Conservation (phyloP, 805 yeast species). For the Schwanniomyces vanrijiae region DNA sequence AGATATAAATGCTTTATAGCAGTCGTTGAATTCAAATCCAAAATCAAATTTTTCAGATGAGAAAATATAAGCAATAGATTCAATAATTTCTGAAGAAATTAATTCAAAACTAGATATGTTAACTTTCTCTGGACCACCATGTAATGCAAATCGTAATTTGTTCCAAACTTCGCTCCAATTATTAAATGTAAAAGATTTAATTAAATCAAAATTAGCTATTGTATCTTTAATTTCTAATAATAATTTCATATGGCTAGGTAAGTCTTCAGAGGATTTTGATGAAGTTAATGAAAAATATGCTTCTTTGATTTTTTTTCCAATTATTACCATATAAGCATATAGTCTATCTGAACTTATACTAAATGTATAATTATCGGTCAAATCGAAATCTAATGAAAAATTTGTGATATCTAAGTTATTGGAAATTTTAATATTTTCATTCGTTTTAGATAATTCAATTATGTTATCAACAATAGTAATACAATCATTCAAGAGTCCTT, state of each 20-base stretch:
- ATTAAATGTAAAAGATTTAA: constrained; percentile 30
- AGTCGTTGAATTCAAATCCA: constrained; percentile 26
- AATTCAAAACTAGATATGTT: constrained; percentile 73
- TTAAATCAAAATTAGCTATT: constrained; percentile 6
- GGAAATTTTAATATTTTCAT: background rate
- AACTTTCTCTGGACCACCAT: constrained; percentile 9
- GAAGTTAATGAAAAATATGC: constrained; percentile 22
- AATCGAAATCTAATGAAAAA: constrained; percentile 24
- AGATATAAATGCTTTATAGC: constrained; percentile 45
- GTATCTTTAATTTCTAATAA: constrained; percentile 12
- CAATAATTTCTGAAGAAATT: constrained; percentile 64
- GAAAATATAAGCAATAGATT: constrained; percentile 39
- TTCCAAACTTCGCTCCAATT: constrained; percentile 31
- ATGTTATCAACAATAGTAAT: constrained; percentile 27
- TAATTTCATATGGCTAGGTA: constrained; percentile 16
- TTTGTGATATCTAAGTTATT: background rate
- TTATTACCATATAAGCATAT: constrained; percentile 12
- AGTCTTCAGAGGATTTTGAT: constrained; percentile 8
- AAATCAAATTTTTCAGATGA: constrained; percentile 14
- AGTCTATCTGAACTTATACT: constrained; percentile 16
- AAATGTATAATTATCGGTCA: constrained; percentile 25
- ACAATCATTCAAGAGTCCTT: constrained; percentile 66
- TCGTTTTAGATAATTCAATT: constrained; percentile 7
- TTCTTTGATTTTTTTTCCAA: constrained; percentile 25
- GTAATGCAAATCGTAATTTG: constrained; percentile 15